Conservation (phyloP, 768 basidiomycete species). For the Psilocybe sp. region DNA sequence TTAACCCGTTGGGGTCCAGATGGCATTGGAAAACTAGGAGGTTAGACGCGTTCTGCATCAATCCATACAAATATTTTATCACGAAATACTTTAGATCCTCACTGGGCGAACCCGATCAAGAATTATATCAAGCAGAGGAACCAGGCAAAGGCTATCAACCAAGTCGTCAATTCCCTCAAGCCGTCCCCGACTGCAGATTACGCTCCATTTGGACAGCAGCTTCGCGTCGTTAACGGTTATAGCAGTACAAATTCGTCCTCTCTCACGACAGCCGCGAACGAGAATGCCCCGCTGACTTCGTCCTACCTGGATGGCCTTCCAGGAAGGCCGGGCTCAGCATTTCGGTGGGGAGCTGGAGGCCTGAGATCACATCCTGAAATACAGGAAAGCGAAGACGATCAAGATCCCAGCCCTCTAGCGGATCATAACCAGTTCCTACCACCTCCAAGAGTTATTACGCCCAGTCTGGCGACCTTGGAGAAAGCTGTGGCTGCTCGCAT, state of each 20-base stretch:
- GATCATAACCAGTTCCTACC: constrained; percentile 26
- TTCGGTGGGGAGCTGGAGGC: constrained; percentile 53
- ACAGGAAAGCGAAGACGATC: constrained; percentile 52
- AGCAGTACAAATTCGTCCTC: constrained; percentile 69
- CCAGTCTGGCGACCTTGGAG: constrained; percentile 89
- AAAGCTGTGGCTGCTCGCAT: constrained; percentile 90
- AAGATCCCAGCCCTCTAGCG: constrained; percentile 27
- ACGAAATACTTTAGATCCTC: constrained; percentile 59
- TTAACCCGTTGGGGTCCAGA: constrained; percentile 88
- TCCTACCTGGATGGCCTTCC: constrained; percentile 47
- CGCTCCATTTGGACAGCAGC: constrained; percentile 40
- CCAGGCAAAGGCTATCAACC: constrained; percentile 71
- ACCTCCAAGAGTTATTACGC: constrained; percentile 61
- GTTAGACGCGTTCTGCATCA: constrained; percentile 39
- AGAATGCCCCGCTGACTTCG: constrained; percentile 52
- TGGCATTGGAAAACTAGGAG: constrained; percentile 83
- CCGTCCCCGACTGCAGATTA: constrained; percentile 48
- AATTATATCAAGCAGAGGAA: constrained; percentile 63
- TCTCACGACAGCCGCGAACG: constrained; percentile 72
- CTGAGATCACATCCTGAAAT: constrained; percentile 66
- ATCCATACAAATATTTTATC: constrained; percentile 16
- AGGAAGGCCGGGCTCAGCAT: constrained; percentile 56
- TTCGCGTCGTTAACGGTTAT: constrained; percentile 79
- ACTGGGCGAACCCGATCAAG: constrained; percentile 89
- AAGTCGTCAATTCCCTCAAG: constrained; percentile 70